These are phyloP conservation scores for Acanthamoeba lenticulata DNA, from an alignment of 208 protist genomes.

Conservation along the genomic window DNA sequence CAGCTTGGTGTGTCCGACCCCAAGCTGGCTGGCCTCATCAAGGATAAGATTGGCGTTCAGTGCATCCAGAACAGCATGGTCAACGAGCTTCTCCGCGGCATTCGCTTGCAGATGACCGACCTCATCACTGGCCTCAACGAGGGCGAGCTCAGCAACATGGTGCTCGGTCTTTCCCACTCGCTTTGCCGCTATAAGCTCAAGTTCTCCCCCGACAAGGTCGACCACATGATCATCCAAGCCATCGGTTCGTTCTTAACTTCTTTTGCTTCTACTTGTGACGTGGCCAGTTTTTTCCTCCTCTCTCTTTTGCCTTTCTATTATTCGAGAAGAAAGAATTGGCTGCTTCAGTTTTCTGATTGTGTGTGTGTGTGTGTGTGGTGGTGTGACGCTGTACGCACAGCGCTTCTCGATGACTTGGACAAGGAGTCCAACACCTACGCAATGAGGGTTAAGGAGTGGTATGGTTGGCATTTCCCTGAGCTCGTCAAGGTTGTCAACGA, in stretches of 20 bases:
- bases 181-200: conserved; percentile 99
- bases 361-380: not conserved
- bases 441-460: conserved; percentile 99
- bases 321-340: not conserved
- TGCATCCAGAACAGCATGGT: conserved; percentile 93
- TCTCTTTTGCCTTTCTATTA: not conserved
- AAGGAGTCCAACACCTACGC: conserved; percentile 99
- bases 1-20: conserved; percentile 95
- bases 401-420: conserved; percentile 98
- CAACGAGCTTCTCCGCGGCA: conserved; percentile 94
- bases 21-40: conserved; percentile 96
- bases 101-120: conserved; percentile 93
- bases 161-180: conserved; percentile 98
- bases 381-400: conserved; percentile 49
- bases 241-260: conserved; percentile 87
- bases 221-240: conserved; percentile 99
- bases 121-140: conserved; percentile 88
- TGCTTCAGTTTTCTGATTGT: not conserved
- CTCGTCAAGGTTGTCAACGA: conserved; percentile 97
- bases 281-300: conserved; percentile 33
- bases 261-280: conserved; percentile 14
- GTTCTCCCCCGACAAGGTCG: conserved; percentile 99
- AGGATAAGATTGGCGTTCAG: conserved; percentile 93
- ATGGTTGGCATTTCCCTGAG: conserved; percentile 99
- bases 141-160: conserved; percentile 94